Percentiles rank a stretch among this genome's conserved stretches.
Conservation (phyloP, 129 eudicot genomes). For the Scalesia atractyloides region DNA sequence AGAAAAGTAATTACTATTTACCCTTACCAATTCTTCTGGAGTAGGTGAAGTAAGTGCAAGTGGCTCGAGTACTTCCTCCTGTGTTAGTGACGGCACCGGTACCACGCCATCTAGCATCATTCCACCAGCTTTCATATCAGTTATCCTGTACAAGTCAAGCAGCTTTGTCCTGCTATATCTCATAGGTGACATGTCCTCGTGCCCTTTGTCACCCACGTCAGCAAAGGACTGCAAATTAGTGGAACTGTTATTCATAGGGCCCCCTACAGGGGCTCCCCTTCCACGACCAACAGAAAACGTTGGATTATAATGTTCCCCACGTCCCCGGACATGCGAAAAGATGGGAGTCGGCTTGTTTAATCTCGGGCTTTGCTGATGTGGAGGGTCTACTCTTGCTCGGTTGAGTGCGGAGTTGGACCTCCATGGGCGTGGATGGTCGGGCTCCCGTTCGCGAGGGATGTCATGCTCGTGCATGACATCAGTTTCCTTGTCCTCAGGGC, state of each 20-base stretch:
- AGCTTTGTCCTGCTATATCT: conserved; percentile 69
- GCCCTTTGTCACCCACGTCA: conserved; percentile 40
- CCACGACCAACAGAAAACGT: conserved; percentile 71
- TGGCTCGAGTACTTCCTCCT: conserved; percentile 76
- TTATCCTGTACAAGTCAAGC: conserved; percentile 71
- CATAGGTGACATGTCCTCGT: conserved; percentile 45
- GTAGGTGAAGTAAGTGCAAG: conserved; percentile 71
- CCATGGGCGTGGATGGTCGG: conserved; percentile 84
- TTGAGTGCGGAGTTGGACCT: conserved; percentile 66
- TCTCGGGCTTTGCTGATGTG: conserved; percentile 47
- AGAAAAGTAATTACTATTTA: not conserved
- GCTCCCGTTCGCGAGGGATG: conserved; percentile 48
- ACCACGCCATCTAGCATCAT: conserved; percentile 45
- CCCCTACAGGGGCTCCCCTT: conserved; percentile 40
- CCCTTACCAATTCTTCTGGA: conserved; percentile 75
- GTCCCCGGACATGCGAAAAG: conserved; percentile 76
- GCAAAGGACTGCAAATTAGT: conserved; percentile 29
- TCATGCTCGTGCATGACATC: conserved; percentile 55
- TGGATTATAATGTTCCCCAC: conserved; percentile 51
- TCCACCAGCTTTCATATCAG: conserved; percentile 46
- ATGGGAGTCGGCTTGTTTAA: conserved; percentile 55
- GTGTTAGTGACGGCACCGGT: conserved; percentile 79
- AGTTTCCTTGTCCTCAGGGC: conserved; percentile 65
- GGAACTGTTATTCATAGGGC: conserved; percentile 33
- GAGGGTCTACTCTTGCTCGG: conserved; percentile 69